These are phyloP conservation scores for Diaporthe velutina DNA, from an alignment of 2,329 filamentous ascomycete genomes.

Conservation along the genomic window DNA sequence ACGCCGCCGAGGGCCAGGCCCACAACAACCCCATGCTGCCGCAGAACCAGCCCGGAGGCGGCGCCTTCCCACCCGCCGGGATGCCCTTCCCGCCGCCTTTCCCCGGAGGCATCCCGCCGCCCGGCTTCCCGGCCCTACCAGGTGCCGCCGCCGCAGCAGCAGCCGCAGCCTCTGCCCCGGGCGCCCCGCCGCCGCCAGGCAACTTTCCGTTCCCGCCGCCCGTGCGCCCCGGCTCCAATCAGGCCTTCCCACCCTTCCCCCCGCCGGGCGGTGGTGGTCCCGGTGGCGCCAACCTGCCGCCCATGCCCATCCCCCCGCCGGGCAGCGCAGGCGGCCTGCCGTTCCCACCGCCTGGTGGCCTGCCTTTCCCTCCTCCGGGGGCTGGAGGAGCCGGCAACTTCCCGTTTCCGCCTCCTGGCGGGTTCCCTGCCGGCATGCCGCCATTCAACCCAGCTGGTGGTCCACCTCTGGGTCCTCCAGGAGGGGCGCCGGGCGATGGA, in stretches of 20 bases:
- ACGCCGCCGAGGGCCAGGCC: conserved; percentile 92
- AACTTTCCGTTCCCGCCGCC: conserved; percentile 39
- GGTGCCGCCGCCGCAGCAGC: background rate
- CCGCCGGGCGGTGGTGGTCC: conserved; percentile 39
- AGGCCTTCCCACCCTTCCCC: conserved; percentile 52
- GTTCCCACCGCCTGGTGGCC: conserved; percentile 59
- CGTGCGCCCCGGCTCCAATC: conserved; percentile 43
- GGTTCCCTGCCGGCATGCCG: conserved; percentile 56
- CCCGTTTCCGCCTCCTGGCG: conserved; percentile 54
- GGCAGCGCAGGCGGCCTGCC: conserved; percentile 56
- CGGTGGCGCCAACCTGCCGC: conserved; percentile 40
- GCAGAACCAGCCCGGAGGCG: conserved; percentile 73
- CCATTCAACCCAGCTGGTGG: conserved; percentile 55
- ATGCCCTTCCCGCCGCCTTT: conserved; percentile 47
- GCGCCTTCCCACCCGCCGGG: conserved; percentile 53
- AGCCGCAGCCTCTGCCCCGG: background rate
- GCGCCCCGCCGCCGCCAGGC: conserved; percentile 30
- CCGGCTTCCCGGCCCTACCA: conserved; percentile 43
- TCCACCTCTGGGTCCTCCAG: conserved; percentile 7
- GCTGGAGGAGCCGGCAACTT: conserved; percentile 53
- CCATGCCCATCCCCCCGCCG: conserved; percentile 54
- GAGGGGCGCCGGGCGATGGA: conserved; percentile 54
- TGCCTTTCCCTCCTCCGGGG: conserved; percentile 41
- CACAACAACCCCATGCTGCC: conserved; percentile 87
- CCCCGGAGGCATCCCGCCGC: conserved; percentile 46